phyloP scores from a whole-genome alignment of 768 basidiomycete genomes.

The Phlebiopsis gigantea region DNA sequence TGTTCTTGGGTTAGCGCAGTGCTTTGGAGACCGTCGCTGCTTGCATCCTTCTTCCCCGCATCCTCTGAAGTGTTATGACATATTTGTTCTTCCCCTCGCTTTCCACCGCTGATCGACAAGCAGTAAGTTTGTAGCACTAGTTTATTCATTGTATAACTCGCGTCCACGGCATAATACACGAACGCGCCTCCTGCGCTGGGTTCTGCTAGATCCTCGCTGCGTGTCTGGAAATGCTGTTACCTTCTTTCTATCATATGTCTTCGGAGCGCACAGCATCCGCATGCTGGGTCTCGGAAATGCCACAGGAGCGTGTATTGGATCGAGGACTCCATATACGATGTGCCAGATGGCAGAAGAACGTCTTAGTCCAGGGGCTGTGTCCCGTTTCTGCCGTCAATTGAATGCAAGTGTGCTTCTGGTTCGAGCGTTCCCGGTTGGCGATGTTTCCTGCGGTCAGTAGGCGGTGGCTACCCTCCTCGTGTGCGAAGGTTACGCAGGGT shows the following conservation, averaged over 20 bases:
- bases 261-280: no score
- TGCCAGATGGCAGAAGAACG: no score
- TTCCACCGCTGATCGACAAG: background rate
- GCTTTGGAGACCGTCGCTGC: constrained; percentile 1
- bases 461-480: background rate
- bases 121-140: constrained; percentile 9
- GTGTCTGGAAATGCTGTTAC: background rate
- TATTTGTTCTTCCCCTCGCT: constrained; percentile 2
- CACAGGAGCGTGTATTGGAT: no score
- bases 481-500: background rate
- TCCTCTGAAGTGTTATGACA: background rate
- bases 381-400: no score
- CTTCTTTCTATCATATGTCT: background rate
- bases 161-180: constrained; percentile 8
- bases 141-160: constrained; percentile 7
- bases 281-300: no score
- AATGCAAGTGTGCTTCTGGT: no score
- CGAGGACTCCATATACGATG: no score
- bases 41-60: background rate
- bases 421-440: no score
- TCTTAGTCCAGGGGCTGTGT: no score
- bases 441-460: no score
- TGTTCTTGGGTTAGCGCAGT: constrained; percentile 5
- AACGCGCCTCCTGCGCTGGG: constrained; percentile 10
- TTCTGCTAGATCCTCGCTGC: background rate